Evolutionary conservation across 1,284 basidiomycete genomes (phyloP).

Genomic region (Cutaneotrichosporon daszewskae): DNA sequence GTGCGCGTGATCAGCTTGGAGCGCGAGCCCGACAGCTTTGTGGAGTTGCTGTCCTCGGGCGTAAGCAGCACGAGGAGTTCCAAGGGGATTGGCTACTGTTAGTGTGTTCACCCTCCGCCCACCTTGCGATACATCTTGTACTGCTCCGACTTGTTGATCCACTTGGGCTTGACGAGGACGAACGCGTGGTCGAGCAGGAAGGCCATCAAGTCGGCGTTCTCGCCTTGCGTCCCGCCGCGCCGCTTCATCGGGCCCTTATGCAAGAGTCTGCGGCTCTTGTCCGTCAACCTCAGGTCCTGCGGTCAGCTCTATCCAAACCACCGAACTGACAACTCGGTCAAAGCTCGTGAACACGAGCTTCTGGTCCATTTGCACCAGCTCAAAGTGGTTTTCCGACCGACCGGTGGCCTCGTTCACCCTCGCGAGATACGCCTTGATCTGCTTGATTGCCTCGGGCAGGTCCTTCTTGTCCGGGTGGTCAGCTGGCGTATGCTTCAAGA

Average conservation of each 20-base stretch:
- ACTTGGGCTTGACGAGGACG: slow-evolving; percentile 88
- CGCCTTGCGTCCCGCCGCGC: slow-evolving; percentile 67
- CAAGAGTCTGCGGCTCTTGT: slow-evolving; percentile 84
- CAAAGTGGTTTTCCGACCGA: slow-evolving; percentile 88
- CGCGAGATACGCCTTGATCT: slow-evolving; percentile 75
- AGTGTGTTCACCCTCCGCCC: no score
- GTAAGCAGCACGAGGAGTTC: slow-evolving; percentile 83
- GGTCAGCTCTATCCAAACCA: slow-evolving; percentile 5
- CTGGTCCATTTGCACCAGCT: slow-evolving; percentile 80
- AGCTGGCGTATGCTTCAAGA: slow-evolving; percentile 86
- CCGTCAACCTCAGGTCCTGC: slow-evolving; percentile 76
- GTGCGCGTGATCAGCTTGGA: slow-evolving; percentile 42
- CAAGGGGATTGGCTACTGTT: slow-evolving; percentile 91
- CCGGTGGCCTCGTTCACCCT: slow-evolving; percentile 90
- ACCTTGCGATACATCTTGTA: slow-evolving; percentile 90
- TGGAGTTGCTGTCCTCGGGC: slow-evolving; percentile 60
- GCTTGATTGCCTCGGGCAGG: slow-evolving; percentile 71
- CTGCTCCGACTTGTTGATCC: slow-evolving; percentile 79
- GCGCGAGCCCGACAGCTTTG: slow-evolving; percentile 42
- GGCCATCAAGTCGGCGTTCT: slow-evolving; percentile 81
- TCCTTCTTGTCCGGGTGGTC: slow-evolving; percentile 80
- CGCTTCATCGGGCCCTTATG: slow-evolving; percentile 93
- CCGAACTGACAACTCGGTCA: slow-evolving; percentile 68
- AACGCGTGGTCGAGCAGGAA: slow-evolving; percentile 97
- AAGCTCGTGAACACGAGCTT: slow-evolving; percentile 79